Evolutionary conservation across 1,139 yeast genomes (phyloP).

Genomic region (Diutina sp.): DNA sequence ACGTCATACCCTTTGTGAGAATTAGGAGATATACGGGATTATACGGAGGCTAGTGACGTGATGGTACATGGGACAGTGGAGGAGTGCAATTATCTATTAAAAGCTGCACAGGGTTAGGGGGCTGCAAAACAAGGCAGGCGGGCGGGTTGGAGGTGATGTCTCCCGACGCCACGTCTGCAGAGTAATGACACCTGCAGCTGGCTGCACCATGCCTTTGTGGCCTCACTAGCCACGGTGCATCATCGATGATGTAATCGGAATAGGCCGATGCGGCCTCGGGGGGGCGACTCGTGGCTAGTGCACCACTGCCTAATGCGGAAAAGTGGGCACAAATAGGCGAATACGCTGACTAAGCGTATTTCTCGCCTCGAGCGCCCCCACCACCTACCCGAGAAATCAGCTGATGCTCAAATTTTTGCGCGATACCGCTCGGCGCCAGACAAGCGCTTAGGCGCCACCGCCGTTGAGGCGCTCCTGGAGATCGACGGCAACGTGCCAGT

Average conservation of each 20-base stretch:
- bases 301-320: not conserved
- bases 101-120: too few species aligned
- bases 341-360: not conserved
- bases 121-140: too few species aligned
- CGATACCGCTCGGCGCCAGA: not conserved
- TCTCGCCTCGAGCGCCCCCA: not conserved
- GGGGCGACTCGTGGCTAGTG: not conserved
- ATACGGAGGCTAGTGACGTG: too few species aligned
- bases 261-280: not conserved
- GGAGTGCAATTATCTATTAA: too few species aligned
- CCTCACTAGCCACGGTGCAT: not conserved
- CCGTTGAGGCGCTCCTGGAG: constrained; percentile 16
- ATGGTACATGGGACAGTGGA: too few species aligned
- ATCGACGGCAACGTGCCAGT: constrained; percentile 27
- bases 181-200: not conserved
- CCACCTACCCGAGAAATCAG: not conserved
- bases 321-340: not conserved
- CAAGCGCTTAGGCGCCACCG: not conserved
- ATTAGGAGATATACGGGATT: too few species aligned
- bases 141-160: not conserved
- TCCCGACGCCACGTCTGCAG: not conserved
- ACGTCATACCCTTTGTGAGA: too few species aligned
- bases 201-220: not conserved
- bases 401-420: not conserved
- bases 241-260: not conserved